A percentile compares a stretch with the other conserved stretches of the same genome.
These are phyloP conservation scores for Dioscorea alata DNA, from an alignment of 106 monocot species.

Conservation along the genomic window DNA sequence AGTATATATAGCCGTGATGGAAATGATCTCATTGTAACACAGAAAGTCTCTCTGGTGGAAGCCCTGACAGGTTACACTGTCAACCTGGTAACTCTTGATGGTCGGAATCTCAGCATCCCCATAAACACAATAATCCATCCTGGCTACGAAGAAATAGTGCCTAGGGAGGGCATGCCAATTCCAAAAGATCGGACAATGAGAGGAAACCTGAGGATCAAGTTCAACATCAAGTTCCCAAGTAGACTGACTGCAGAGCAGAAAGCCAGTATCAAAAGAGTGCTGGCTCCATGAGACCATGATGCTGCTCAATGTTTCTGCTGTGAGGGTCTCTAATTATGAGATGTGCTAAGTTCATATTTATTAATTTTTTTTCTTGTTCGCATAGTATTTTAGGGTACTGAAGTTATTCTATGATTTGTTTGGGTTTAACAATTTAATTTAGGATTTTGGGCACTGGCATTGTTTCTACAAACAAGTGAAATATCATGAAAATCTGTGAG, in stretches of 20 bases:
- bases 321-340: background rate
- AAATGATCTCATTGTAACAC: constrained; percentile 26
- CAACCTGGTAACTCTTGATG: constrained; percentile 24
- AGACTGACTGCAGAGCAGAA: constrained; percentile 28
- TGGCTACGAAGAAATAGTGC: constrained; percentile 21
- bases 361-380: too few relatives aligned
- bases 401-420: too few relatives aligned
- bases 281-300: constrained; percentile 3
- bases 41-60: constrained; percentile 26
- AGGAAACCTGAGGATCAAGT: constrained; percentile 27
- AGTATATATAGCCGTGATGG: constrained; percentile 27
- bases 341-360: too few relatives aligned
- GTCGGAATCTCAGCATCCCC: constrained; percentile 15
- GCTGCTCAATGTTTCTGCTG: background rate
- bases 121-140: constrained; percentile 24
- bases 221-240: constrained; percentile 24
- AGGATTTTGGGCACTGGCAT: too few relatives aligned
- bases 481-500: too few relatives aligned
- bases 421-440: too few relatives aligned
- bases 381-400: too few relatives aligned
- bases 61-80: constrained; percentile 32
- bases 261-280: constrained; percentile 16
- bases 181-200: constrained; percentile 20
- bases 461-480: too few relatives aligned
- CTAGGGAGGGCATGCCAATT: constrained; percentile 23